These are phyloP conservation scores for Metschnikowia noctiluminum DNA, from an alignment of 805 yeast genomes.

Conservation along the genomic window DNA sequence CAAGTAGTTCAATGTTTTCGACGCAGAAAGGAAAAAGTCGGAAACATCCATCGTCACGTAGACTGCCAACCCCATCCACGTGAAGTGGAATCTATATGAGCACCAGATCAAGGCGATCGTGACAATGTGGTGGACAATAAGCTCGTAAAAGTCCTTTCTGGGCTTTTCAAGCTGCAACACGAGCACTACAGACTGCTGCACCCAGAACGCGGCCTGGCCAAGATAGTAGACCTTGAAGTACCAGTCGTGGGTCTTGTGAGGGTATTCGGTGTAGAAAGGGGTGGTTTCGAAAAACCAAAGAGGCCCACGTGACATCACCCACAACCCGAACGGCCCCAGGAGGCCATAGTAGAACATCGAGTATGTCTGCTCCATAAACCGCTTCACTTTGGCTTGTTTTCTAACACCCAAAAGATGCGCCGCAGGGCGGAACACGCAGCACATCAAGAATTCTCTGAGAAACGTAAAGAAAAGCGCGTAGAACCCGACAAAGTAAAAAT, in stretches of 20 bases:
- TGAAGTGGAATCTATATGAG: conserved; percentile 91
- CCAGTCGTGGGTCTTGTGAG: conserved; percentile 71
- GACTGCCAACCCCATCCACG: conserved; percentile 90
- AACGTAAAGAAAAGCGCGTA: conserved; percentile 88
- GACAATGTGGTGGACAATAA: conserved; percentile 88
- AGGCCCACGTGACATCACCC: conserved; percentile 77
- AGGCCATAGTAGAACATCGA: conserved; percentile 75
- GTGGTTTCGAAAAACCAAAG: conserved; percentile 88
- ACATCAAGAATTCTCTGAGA: conserved; percentile 88
- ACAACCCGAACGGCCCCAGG: conserved; percentile 83
- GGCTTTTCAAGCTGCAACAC: conserved; percentile 88
- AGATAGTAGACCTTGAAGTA: conserved; percentile 79
- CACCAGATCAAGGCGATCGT: conserved; percentile 83
- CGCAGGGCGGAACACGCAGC: conserved; percentile 68
- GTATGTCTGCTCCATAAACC: conserved; percentile 94
- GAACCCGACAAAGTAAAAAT: conserved; percentile 72
- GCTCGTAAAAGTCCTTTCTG: conserved; percentile 87
- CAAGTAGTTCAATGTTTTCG: conserved; percentile 85
- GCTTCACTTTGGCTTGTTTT: conserved; percentile 54
- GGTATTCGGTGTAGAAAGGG: conserved; percentile 75
- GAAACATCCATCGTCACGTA: conserved; percentile 96
- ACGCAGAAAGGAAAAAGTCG: conserved; percentile 79
- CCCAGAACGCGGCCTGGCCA: conserved; percentile 96
- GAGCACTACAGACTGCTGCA: conserved; percentile 87
- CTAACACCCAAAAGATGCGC: conserved; percentile 53